Base-by-base conservation (phyloP, 169 alveolate genomes). In the Babesia caballi region DNA sequence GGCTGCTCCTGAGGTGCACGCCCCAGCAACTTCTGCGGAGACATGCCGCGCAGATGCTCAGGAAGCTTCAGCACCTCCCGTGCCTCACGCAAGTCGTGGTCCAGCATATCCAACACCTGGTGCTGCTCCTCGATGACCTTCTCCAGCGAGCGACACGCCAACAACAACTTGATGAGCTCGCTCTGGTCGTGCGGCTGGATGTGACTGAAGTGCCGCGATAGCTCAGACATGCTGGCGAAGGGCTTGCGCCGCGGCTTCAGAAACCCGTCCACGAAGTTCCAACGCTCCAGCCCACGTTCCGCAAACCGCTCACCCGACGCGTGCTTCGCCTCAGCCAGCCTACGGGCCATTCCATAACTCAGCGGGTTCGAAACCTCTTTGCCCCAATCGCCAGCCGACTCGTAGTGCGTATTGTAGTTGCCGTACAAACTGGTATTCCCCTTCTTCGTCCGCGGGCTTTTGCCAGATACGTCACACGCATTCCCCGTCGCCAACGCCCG, bases 121-220 rank as follows among this genome's bases (percentile, higher is more conserved):
- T 89, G 94, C 52, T 90, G 94, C 52, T 90, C 94, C 61, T 90
- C 94, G 40, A 90, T 90, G 36, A 85, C 66, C 63, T 85, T 88
- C 53, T 90, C 94, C 50, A 90, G 82, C 33, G 89, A 83, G 49
- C 94, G 74, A 54, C 94, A 90, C 1, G 93, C 90, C 17, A 90
- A 66, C 50, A 90, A 86, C 84, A 90, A 70, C 46, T 73, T 81
- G 17, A 90, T 82, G 42, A 90, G 59, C 52, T 90, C 93, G 60
- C 82, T 71, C 60, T 90, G 90, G 32, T 90, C 94, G 15, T 56
- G 49, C 8, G 78, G 40, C 23, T 70, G 30, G 11, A 60, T 59
- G 17, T 54, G 56, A 23, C 67, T 36, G 52, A 68, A 78, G 44
- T 57, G 57, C 28, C 58, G 32, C 11, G 87, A 67, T 33, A 78